phyloP scores from a whole-genome alignment of 371 early-diverging fungal genomes.

The Syncephalis plumigaleata region DNA sequence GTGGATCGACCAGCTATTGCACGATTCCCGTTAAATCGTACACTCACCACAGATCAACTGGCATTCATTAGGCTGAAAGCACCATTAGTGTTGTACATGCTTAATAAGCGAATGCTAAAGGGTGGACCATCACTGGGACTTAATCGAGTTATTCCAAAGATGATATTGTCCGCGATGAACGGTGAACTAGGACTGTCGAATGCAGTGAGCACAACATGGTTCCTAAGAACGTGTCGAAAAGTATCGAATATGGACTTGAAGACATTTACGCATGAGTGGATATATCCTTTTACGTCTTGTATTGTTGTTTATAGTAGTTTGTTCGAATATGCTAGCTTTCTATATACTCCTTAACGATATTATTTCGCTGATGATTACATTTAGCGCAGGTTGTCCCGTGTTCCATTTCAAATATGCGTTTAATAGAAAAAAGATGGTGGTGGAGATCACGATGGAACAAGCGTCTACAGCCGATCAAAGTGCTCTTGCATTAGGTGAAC shows the following conservation, averaged over 20 bases:
- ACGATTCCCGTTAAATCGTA: slow-evolving; percentile 35
- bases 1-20: slow-evolving; percentile 72
- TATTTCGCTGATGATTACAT: background rate
- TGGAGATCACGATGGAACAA: slow-evolving; percentile 77
- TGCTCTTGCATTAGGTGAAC: background rate
- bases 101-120: slow-evolving; percentile 79
- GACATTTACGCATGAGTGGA: slow-evolving; percentile 84
- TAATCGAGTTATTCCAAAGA: slow-evolving; percentile 61
- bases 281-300: slow-evolving; percentile 23
- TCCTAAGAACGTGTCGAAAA: slow-evolving; percentile 62
- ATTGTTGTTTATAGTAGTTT: background rate
- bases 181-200: slow-evolving; percentile 56
- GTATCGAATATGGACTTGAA: slow-evolving; percentile 55
- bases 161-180: slow-evolving; percentile 58
- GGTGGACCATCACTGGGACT: slow-evolving; percentile 58
- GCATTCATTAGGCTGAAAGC: slow-evolving; percentile 73
- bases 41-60: slow-evolving; percentile 47
- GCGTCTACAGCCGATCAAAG: slow-evolving; percentile 40
- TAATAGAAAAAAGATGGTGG: slow-evolving; percentile 85
- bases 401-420: slow-evolving; percentile 63
- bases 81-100: slow-evolving; percentile 78
- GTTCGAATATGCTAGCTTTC: slow-evolving; percentile 8
- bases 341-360: background rate
- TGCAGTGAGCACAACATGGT: slow-evolving; percentile 64
- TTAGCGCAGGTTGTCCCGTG: slow-evolving; percentile 65